Evolutionary conservation across 345 rosid species (phyloP), one percentile per base, ranked within the genome.

Genomic region (Dimocarpus longan): DNA sequence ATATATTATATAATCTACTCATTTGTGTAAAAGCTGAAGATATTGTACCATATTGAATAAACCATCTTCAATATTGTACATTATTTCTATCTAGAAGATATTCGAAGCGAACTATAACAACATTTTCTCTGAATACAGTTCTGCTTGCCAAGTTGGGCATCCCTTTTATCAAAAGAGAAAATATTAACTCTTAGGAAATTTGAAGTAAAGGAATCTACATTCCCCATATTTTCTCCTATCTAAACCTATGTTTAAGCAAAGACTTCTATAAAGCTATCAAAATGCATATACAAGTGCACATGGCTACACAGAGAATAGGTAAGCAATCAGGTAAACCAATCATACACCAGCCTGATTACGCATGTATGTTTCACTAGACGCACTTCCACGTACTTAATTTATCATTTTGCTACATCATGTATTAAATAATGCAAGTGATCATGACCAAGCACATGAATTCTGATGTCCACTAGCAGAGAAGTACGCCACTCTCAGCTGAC

Each of bases 361-460:
- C 42, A 67, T 68, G 65, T 22, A n/a, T 68, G 50, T 66, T 52
- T 44, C 59, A 28, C 16, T 7, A 42, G 62, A 50, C 24, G 16
- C 26, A 44, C 24, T 73, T 60, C 42, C 21, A 8, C 32, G 26
- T 62, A 24, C 24, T 13, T 60, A 11, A 16, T 64, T 16, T 46
- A 26, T 54, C 22, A 52, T 50, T 18, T 64, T 12, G 28, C 56
- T 8, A 46, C 71, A 76, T 67, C 52, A 50, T 37, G 46, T 19
- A 39, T 21, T 40, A 22, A 76, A n/a, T 3, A 76, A 76, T 54
- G 50, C 66, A 67, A 76, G 10, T 8, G 59, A 66, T 1, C 22
- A 76, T 8, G 59, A 66, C 4, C 22, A 76, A 74, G 71, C 73
- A 68, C 21, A 7, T 32, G 54, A 63, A 60, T 46, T n/a, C 18